Evolutionary conservation across 768 basidiomycete species (phyloP), one percentile per base, ranked within the genome.

Genomic region (Boletus edulis): DNA sequence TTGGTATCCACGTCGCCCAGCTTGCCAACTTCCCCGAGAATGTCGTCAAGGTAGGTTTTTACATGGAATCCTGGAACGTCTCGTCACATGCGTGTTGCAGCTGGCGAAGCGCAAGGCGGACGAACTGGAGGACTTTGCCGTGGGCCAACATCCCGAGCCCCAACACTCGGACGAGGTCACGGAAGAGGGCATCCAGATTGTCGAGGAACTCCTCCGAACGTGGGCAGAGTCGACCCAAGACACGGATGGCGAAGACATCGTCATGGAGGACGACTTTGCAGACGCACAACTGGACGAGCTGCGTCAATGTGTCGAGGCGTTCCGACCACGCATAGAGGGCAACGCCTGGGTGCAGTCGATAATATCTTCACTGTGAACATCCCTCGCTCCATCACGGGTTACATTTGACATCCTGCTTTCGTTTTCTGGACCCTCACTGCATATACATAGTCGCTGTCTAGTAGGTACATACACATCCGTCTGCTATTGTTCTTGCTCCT

Each of bases 11-110:
- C 62, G 97, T 99, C 15, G 97, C 97, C 0, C 82, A 94, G 67
- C 77, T 98, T n/a, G 96, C 96, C 4, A 95, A 98, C 71, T 99
- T 99, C 72, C 97, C 97, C 0, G 91, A 95, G 56, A 89, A 85
- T 59, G 95, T 98, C 12, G 82, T 98, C 56, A 91, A 89, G 78
- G 89, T 91, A 46, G 54, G 77, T 58, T 34, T 35, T 15, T 2
- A 4, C 22, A 31, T 32, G 0, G 1, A 12, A 20, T 34, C 15
- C 18, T 35, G 15, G 15, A 17, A 47, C 8, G 24, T 1, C 3
- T 52, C 22, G 5, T 48, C 38, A 46, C 44, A 40, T 38, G 34
- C 4, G 11, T 27, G 22, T 56, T 48, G 20, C 65, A 93, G 92
- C 82, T 93, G 44, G 95, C 91, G n/a, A 89, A 89, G 72, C 79